Base-by-base conservation (phyloP, 2,329 filamentous ascomycete species). In the Alternaria triticimaculans region DNA sequence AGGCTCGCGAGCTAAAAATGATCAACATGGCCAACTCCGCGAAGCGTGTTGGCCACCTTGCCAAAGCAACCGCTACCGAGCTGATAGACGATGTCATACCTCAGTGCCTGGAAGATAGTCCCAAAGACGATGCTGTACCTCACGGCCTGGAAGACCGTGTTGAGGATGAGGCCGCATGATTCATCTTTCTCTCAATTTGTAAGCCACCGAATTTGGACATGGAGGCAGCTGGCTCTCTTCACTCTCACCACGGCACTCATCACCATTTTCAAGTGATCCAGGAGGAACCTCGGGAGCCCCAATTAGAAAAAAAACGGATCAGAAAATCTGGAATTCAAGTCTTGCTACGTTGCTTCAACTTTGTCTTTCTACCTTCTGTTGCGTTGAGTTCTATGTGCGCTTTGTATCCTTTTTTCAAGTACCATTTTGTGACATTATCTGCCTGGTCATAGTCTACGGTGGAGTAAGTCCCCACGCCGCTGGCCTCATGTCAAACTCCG, bases 401-500 rank as follows among this genome's bases (percentile, higher is more conserved):
- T 41, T 41, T 41, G 0, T 41, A 41, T 2, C 11, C 0, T 1
- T 11, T 3, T 18, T 11, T 41, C 20, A 23, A 18, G 5, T 37
- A 5, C 20, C 25, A 1, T n/a, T 25, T 25, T 8, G 25, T 25
- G 3, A 3, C 25, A 25, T 9, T 2, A 25, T 25, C 3, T 25
- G 25, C 25, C 25, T 2, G 0, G 3, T 2, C 7, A 25, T 2
- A 1, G 25, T 26, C 14, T n/a, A 33, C n/a, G 8, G 15, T 30
- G 15, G 15, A 41, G 28, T 23, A 3, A 48, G 11, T 9, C 64
- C 64, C 64, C 64, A 67, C 25, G 55, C 64, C 6, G 51, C 59
- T 49, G 62, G 44, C 33, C 76, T 72, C 45, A 72, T 68, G 54
- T 76, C 75, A 65, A 77, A 79, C 60, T 79, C 77, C 15, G 71